A percentile compares a stretch with the other conserved stretches of the same genome.
Conservation (phyloP, 371 early-diverging fungal genomes). For the Batkoa obscura region DNA sequence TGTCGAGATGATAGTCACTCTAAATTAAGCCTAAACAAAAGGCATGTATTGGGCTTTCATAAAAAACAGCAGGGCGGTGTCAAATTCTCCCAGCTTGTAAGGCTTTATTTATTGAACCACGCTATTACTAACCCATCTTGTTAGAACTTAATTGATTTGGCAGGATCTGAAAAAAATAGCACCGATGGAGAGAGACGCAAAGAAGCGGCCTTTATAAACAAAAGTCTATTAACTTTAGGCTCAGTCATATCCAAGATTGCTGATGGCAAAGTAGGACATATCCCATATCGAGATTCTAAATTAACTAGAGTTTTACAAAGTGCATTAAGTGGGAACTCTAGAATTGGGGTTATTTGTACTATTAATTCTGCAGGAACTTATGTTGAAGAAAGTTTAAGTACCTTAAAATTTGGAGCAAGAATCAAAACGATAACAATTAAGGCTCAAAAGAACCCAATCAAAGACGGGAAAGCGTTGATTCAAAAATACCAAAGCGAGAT, state of each 20-base stretch:
- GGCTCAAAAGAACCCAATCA: conserved; percentile 43
- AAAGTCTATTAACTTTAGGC: conserved; percentile 67
- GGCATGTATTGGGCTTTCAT: conserved; percentile 12
- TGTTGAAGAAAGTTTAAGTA: conserved; percentile 59
- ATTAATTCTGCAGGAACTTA: conserved; percentile 37
- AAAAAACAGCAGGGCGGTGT: conserved; percentile 30
- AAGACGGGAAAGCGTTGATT: conserved; percentile 69
- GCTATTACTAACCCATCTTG: not conserved
- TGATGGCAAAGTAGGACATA: conserved; percentile 34
- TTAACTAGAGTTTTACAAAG: conserved; percentile 71
- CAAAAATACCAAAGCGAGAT: conserved; percentile 73
- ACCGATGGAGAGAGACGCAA: conserved; percentile 55
- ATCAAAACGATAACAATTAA: conserved; percentile 44
- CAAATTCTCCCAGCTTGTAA: conserved; percentile 42
- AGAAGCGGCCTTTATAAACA: conserved; percentile 90
- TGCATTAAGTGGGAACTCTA: conserved; percentile 57
- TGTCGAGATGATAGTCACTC: conserved; percentile 21
- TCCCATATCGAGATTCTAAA: conserved; percentile 83
- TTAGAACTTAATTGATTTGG: conserved; percentile 78
- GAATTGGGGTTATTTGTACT: conserved; percentile 62
- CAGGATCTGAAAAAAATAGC: conserved; percentile 82
- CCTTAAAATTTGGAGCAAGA: conserved; percentile 71
- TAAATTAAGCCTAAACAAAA: conserved; percentile 14
- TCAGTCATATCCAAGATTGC: conserved; percentile 76
- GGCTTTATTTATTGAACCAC: not conserved